Percentiles rank a stretch among this genome's conserved stretches.
These are phyloP conservation scores for Rhododendron molle DNA, from an alignment of 148 eudicot genomes.

Conservation along the genomic window DNA sequence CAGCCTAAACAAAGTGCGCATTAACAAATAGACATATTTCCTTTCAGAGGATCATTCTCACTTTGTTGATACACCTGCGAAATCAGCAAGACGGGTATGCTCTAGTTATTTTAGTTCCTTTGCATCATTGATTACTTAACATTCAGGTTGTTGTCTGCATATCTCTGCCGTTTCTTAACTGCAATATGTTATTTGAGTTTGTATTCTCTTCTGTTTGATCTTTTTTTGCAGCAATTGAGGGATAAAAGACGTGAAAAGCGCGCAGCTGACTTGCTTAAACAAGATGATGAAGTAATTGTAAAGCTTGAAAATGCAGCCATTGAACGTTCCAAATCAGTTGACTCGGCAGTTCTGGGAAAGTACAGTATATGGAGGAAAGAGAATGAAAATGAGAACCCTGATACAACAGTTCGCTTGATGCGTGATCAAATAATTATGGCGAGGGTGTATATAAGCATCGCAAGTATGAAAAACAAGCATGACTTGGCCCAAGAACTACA, in stretches of 20 bases:
- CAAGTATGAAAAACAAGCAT: constrained; percentile 66
- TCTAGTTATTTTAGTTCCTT: constrained; percentile 8
- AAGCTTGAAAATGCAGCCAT: constrained; percentile 97
- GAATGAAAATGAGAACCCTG: constrained; percentile 80
- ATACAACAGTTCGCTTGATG: constrained; percentile 80
- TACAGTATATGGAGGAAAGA: constrained; percentile 94
- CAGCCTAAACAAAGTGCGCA: not conserved
- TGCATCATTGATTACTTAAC: not conserved
- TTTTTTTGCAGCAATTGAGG: constrained; percentile 62
- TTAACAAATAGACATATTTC: not conserved
- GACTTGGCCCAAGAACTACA: constrained; percentile 78
- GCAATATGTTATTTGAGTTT: not conserved
- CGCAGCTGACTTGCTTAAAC: constrained; percentile 69
- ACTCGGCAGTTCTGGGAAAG: constrained; percentile 90
- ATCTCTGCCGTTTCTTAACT: not conserved
- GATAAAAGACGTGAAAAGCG: constrained; percentile 78
- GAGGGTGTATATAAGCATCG: constrained; percentile 78
- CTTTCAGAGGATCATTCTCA: constrained; percentile 48
- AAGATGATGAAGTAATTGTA: constrained; percentile 69
- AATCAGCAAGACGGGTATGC: constrained; percentile 64
- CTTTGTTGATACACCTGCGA: constrained; percentile 58
- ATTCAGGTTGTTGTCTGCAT: not conserved
- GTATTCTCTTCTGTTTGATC: not conserved
- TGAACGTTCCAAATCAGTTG: constrained; percentile 88
- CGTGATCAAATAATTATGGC: constrained; percentile 97